phyloP scores from a whole-genome alignment of 2,329 filamentous ascomycete genomes.

The Phyllosticta citriasiana region DNA sequence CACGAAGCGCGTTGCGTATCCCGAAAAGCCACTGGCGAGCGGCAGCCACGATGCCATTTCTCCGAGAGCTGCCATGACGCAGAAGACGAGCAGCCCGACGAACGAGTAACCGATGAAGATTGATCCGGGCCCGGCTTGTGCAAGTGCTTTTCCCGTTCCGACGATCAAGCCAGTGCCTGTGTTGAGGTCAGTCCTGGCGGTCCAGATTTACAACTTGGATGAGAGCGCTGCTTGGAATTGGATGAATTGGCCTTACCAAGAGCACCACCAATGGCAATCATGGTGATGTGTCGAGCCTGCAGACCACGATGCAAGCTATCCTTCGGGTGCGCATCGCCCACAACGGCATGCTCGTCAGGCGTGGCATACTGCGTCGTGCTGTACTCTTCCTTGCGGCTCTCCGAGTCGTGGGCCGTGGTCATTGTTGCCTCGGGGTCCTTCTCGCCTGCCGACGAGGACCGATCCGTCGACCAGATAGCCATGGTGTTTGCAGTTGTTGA shows the following conservation, averaged over 20 bases:
- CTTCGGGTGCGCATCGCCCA: slow-evolving; percentile 1
- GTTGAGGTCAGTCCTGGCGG: neutral
- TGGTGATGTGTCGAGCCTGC: slow-evolving; percentile 46
- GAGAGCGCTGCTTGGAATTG: no score
- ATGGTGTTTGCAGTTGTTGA: neutral
- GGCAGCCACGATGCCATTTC: slow-evolving; percentile 82
- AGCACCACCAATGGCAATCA: slow-evolving; percentile 65
- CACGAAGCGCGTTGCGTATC: slow-evolving; percentile 69
- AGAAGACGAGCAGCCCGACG: slow-evolving; percentile 62
- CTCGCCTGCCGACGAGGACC: neutral
- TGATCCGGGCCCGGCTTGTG: slow-evolving; percentile 48
- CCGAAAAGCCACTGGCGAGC: slow-evolving; percentile 67
- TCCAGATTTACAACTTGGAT: neutral
- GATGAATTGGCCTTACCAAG: slow-evolving; percentile 43
- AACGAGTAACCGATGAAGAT: slow-evolving; percentile 63
- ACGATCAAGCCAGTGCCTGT: slow-evolving; percentile 58
- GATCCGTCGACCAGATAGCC: neutral
- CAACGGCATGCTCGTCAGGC: neutral
- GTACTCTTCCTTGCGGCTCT: slow-evolving; percentile 6
- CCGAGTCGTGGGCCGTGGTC: neutral
- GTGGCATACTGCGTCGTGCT: neutral
- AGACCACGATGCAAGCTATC: slow-evolving; percentile 41
- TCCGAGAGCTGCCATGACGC: slow-evolving; percentile 72
- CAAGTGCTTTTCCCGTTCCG: slow-evolving; percentile 46
- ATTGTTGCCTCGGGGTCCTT: neutral